Evolutionary conservation across 2,329 filamentous ascomycete species (phyloP).

Genomic region (Colletotrichum karsti): DNA sequence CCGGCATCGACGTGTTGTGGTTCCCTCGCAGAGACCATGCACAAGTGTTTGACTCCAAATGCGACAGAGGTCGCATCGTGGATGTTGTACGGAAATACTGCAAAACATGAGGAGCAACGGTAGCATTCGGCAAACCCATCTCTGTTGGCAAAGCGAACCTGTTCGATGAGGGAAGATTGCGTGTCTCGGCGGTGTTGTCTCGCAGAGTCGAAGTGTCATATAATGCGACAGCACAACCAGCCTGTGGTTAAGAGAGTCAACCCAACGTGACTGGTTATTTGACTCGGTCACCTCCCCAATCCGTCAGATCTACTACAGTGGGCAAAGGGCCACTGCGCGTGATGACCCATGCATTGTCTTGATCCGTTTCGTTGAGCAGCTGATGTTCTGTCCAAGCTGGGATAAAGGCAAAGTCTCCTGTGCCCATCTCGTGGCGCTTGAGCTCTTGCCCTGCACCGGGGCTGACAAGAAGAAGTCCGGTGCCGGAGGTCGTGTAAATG

Average conservation of each 20-base stretch:
- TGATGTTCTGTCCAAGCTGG: slow-evolving; percentile 78
- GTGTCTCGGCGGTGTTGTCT: background rate
- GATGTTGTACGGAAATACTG: background rate
- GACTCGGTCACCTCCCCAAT: slow-evolving; percentile 64
- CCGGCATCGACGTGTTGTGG: slow-evolving; percentile 66
- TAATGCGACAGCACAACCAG: background rate
- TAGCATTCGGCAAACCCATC: background rate
- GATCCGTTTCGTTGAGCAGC: slow-evolving; percentile 70
- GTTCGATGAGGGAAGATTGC: background rate
- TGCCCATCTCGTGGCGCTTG: slow-evolving; percentile 63
- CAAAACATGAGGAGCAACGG: background rate
- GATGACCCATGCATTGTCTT: slow-evolving; percentile 71
- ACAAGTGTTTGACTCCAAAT: slow-evolving; percentile 61
- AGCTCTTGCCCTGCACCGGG: slow-evolving; percentile 59
- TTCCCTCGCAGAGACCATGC: slow-evolving; percentile 71
- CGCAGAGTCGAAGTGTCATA: background rate
- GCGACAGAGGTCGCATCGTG: slow-evolving; percentile 38
- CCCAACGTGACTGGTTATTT: slow-evolving; percentile 25
- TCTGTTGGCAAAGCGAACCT: background rate
- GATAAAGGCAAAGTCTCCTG: slow-evolving; percentile 76
- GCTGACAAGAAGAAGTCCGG: slow-evolving; percentile 67
- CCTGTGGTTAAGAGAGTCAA: background rate
- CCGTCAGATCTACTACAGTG: slow-evolving; percentile 68
- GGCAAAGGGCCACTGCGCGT: slow-evolving; percentile 69
- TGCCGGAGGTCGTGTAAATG: slow-evolving; percentile 70